phyloP scores from a whole-genome alignment of 2,329 filamentous ascomycete species.

The Botrytis aclada region DNA sequence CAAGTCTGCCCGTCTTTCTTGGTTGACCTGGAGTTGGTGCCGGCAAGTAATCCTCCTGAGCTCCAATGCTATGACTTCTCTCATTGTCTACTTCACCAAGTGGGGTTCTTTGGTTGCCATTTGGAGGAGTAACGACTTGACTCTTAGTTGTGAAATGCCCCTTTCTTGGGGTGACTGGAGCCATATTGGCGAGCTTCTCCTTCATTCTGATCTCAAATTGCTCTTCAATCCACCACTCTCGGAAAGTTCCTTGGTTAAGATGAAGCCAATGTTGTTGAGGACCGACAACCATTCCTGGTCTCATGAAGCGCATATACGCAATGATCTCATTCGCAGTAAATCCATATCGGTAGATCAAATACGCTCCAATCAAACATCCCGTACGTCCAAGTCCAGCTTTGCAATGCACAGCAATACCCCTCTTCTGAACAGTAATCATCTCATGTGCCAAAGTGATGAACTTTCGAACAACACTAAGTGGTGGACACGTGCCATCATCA shows the following conservation, averaged over 20 bases:
- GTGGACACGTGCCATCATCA: constrained; percentile 94
- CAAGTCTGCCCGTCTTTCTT: constrained; percentile 78
- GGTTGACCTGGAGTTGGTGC: constrained; percentile 95
- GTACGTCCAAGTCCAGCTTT: constrained; percentile 95
- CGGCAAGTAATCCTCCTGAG: constrained; percentile 88
- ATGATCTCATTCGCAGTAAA: constrained; percentile 98
- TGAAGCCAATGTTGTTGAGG: constrained; percentile 99
- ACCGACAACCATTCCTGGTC: constrained; percentile 97
- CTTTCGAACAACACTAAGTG: constrained; percentile 81
- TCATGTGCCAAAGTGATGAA: constrained; percentile 95
- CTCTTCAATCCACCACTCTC: constrained; percentile 93
- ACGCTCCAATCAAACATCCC: constrained; percentile 93
- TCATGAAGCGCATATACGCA: constrained; percentile 98
- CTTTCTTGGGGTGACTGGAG: constrained; percentile 61
- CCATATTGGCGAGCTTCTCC: constrained; percentile 49
- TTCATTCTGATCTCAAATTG: constrained; percentile 46
- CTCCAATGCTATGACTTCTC: constrained; percentile 55
- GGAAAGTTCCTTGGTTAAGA: constrained; percentile 91
- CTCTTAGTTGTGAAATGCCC: constrained; percentile 57
- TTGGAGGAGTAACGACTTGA: constrained; percentile 79
- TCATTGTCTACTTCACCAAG: constrained; percentile 94
- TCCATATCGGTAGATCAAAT: constrained; percentile 93
- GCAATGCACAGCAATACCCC: constrained; percentile 95
- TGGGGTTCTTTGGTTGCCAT: constrained; percentile 73
- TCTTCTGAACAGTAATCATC: constrained; percentile 86